These are phyloP conservation scores for Peziza echinospora DNA, from an alignment of 495 filamentous ascomycete species.

Conservation along the genomic window DNA sequence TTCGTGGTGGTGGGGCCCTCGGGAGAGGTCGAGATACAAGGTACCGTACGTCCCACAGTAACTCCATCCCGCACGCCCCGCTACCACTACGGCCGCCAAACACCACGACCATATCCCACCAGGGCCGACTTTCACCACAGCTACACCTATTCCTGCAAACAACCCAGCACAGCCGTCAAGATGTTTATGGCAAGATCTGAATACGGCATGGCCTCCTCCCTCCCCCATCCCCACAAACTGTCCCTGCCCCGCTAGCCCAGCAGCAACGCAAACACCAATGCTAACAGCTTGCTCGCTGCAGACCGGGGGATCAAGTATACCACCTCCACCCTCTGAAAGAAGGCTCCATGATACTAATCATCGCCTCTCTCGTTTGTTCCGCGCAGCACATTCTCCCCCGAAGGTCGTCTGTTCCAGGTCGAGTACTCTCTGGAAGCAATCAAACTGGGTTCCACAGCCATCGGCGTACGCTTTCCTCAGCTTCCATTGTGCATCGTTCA, in stretches of 20 bases:
- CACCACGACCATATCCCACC: conserved; percentile 1
- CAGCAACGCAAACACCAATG: conserved; percentile 3
- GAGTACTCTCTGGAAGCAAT: conserved; percentile 99
- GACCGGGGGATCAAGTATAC: conserved; percentile 98
- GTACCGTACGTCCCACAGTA: not conserved
- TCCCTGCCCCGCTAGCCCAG: not conserved
- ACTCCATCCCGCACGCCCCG: not conserved
- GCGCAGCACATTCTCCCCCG: conserved; percentile 91
- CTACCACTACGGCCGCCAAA: conserved; percentile 11
- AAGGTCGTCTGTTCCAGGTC: conserved; percentile 99
- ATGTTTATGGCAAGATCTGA: conserved; percentile 99
- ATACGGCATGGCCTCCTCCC: conserved; percentile 53
- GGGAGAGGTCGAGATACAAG: no score
- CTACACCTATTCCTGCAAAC: conserved; percentile 7
- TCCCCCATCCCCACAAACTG: conserved; percentile 8
- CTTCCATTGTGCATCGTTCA: conserved; percentile 1
- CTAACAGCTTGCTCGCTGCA: conserved; percentile 21
- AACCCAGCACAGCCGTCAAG: conserved; percentile 27
- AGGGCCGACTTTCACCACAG: conserved; percentile 24
- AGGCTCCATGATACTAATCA: not conserved
- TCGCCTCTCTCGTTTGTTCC: not conserved
- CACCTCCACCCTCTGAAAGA: conserved; percentile 3
- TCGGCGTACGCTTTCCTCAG: conserved; percentile 43
- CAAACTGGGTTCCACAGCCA: conserved; percentile 95
- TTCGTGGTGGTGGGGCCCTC: not conserved